Conservation (phyloP, 164 flowering plant genomes). For the Dillenia turbinata region DNA sequence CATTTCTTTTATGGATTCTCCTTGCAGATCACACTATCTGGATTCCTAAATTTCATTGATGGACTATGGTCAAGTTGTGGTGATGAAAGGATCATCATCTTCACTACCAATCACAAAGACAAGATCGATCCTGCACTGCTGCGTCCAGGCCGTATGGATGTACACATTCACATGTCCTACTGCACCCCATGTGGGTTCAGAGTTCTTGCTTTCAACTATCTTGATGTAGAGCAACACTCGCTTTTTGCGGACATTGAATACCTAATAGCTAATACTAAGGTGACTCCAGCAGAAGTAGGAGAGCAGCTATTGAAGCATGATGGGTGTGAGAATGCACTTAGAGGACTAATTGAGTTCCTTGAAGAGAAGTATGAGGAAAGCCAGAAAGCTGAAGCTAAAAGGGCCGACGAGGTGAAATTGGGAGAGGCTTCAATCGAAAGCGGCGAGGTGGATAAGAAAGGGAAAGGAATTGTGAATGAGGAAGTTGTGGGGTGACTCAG, state of each 20-base stretch:
- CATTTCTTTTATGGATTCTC: no score
- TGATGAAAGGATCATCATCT: slow-evolving; percentile 43
- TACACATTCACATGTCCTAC: slow-evolving; percentile 47
- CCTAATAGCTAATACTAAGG: slow-evolving; percentile 15
- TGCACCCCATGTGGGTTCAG: slow-evolving; percentile 46
- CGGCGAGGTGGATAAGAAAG: no score
- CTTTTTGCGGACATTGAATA: slow-evolving; percentile 24
- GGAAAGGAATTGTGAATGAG: no score
- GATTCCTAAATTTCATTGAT: slow-evolving; percentile 37
- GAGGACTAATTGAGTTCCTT: slow-evolving; percentile 23
- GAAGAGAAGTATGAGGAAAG: slow-evolving; percentile 3
- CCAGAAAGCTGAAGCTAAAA: no score
- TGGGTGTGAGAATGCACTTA: slow-evolving; percentile 15
- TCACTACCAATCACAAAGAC: slow-evolving; percentile 47
- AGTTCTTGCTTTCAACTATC: slow-evolving; percentile 37
- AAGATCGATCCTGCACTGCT: slow-evolving; percentile 38
- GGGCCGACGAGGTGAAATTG: no score
- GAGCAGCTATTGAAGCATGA: slow-evolving; percentile 31
- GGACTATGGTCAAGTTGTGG: slow-evolving; percentile 48
- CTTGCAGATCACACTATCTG: slow-evolving; percentile 32
- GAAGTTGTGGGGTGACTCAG: no score
- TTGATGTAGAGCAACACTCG: slow-evolving; percentile 19
- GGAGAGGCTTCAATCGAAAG: no score
- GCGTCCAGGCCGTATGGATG: slow-evolving; percentile 48
- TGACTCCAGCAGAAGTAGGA: slow-evolving; percentile 36